phyloP scores from a whole-genome alignment of 225 moss, liverwort and hornwort species.

The Ulota crispa region DNA sequence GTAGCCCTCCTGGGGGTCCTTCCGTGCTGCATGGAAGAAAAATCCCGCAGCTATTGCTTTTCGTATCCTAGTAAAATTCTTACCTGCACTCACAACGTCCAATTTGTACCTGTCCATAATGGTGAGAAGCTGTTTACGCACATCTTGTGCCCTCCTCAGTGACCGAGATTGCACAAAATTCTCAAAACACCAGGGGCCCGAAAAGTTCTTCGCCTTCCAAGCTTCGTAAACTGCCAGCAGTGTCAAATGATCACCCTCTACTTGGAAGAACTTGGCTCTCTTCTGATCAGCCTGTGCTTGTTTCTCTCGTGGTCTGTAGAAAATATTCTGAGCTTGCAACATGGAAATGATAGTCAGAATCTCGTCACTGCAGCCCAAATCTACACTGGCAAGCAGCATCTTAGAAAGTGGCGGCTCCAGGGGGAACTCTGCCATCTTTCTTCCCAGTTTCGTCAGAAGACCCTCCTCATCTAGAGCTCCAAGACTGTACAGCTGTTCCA shows the following conservation, averaged over 20 bases:
- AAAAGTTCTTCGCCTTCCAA: constrained; percentile 99
- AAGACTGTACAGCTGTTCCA: constrained; percentile 96
- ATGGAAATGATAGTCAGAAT: constrained; percentile 95
- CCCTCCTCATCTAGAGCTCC: constrained; percentile 97
- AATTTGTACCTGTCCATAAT: constrained; percentile 99
- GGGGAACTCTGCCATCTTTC: constrained; percentile 97
- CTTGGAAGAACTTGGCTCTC: constrained; percentile 94
- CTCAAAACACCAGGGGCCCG: constrained; percentile 97
- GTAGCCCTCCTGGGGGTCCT: constrained; percentile 98
- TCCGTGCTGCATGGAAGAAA: constrained; percentile 96
- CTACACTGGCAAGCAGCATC: constrained; percentile 97
- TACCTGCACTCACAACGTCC: constrained; percentile 97
- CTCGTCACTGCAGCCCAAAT: constrained; percentile 97
- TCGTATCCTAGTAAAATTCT: constrained; percentile 90
- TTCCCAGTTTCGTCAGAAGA: constrained; percentile 85
- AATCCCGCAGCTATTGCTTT: constrained; percentile 98
- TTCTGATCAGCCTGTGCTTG: constrained; percentile 99
- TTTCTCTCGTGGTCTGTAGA: constrained; percentile 90
- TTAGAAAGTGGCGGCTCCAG: constrained; percentile 92
- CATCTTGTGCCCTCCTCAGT: constrained; percentile 88
- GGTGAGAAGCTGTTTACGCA: constrained; percentile 92
- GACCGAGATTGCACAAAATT: constrained; percentile 98
- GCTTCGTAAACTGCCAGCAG: constrained; percentile 92
- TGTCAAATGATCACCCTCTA: constrained; percentile 96
- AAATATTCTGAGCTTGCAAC: constrained; percentile 94